Evolutionary conservation across 768 basidiomycete genomes (phyloP).

Genomic region (Mycena galopus): DNA sequence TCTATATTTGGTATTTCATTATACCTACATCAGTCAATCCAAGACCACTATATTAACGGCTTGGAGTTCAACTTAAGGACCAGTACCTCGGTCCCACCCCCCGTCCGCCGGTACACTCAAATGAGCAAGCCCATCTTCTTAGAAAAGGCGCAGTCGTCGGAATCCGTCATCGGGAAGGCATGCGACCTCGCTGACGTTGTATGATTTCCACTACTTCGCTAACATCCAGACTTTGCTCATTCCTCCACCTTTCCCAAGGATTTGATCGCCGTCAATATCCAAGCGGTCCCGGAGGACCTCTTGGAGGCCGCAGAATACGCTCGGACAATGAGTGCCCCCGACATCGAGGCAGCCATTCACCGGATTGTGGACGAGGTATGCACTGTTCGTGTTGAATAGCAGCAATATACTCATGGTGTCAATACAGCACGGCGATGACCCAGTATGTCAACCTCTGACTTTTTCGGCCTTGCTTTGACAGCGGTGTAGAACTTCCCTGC

Average conservation of each 20-base stretch:
- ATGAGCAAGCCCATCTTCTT: not conserved
- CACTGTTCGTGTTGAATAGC: not conserved
- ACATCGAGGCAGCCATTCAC: constrained; percentile 33
- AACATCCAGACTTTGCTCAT: too few relatives aligned
- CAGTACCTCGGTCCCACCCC: not conserved
- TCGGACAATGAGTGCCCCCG: constrained; percentile 23
- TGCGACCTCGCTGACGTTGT: not conserved
- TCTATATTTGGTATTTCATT: not conserved
- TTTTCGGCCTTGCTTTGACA: too few relatives aligned
- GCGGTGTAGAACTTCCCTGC: constrained; percentile 32
- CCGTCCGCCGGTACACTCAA: not conserved
- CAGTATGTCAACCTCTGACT: constrained; percentile 13
- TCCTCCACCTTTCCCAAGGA: too few relatives aligned
- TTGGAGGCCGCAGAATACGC: constrained; percentile 24
- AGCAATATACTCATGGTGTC: not conserved
- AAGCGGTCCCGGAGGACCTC: constrained; percentile 23
- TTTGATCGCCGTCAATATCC: too few relatives aligned
- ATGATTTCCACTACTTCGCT: not conserved
- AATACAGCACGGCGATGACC: constrained; percentile 28
- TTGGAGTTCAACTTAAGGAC: not conserved
- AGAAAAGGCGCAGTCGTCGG: not conserved
- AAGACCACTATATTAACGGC: constrained; percentile 3
- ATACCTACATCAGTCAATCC: not conserved
- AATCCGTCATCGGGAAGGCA: constrained; percentile 1
- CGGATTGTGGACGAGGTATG: constrained; percentile 32